Evolutionary conservation across 148 eudicot species (phyloP).

Genomic region (Pouteria glomerata): DNA sequence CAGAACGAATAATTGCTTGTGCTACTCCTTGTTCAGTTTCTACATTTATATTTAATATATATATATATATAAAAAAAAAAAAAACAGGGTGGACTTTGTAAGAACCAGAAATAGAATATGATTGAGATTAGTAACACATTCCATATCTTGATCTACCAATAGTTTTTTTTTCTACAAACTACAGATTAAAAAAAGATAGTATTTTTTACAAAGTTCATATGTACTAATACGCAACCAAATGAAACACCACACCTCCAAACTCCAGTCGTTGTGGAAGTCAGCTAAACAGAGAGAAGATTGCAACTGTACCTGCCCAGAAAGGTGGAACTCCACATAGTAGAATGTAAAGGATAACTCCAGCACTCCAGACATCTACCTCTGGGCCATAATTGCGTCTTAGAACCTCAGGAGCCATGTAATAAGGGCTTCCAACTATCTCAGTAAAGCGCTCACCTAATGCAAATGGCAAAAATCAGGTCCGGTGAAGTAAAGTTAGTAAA

Average conservation of each 20-base stretch:
- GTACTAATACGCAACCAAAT: not conserved
- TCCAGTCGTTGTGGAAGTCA: not conserved
- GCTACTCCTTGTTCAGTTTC: constrained; percentile 92
- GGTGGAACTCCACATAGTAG: constrained; percentile 61
- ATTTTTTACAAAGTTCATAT: not conserved
- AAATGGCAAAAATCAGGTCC: constrained; percentile 1
- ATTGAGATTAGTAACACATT: not conserved
- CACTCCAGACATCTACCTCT: constrained; percentile 59
- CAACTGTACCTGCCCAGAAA: constrained; percentile 50
- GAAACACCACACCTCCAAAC: not conserved
- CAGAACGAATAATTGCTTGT: constrained; percentile 75
- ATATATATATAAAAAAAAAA: constrained; percentile 12
- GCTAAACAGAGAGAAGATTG: not conserved
- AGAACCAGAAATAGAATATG: not conserved
- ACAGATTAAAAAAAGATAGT: not conserved
- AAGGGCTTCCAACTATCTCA: constrained; percentile 63
- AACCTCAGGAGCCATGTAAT: constrained; percentile 67
- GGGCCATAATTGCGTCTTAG: constrained; percentile 51
- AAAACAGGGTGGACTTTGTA: not conserved
- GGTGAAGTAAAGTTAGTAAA: not conserved
- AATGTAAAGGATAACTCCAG: constrained; percentile 56
- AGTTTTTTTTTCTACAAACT: too few relatives aligned
- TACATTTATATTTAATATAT: too few relatives aligned
- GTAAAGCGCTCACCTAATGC: constrained; percentile 36
- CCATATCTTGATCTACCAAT: too few relatives aligned